Percentiles rank a stretch among this genome's conserved stretches.
Conservation (phyloP, 2,329 filamentous ascomycete species). For the Talaromyces sp. region DNA sequence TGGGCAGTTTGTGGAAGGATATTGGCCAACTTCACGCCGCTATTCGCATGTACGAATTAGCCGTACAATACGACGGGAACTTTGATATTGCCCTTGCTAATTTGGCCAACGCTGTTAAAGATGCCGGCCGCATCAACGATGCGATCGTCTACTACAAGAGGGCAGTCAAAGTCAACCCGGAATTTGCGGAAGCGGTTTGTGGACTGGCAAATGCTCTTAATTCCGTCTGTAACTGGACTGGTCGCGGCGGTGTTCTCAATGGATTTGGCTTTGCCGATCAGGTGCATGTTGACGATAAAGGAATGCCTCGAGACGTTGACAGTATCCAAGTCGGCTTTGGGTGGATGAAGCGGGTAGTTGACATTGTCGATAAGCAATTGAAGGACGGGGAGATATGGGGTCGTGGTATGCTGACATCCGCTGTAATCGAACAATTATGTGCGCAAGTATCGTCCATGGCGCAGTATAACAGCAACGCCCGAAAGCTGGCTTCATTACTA, state of each 20-base stretch:
- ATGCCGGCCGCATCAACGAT: constrained; percentile 85
- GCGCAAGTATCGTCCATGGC: constrained; percentile 42
- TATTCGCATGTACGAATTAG: constrained; percentile 95
- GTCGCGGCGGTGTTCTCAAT: constrained; percentile 78
- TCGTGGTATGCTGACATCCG: constrained; percentile 59
- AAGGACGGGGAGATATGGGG: constrained; percentile 85
- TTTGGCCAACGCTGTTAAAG: constrained; percentile 94
- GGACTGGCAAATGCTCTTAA: constrained; percentile 91
- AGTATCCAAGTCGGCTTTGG: constrained; percentile 61
- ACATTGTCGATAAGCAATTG: constrained; percentile 85
- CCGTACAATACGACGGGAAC: constrained; percentile 82
- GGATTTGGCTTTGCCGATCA: constrained; percentile 69
- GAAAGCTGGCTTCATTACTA: constrained; percentile 35
- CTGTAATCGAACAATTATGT: constrained; percentile 48
- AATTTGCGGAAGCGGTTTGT: constrained; percentile 95
- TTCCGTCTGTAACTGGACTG: constrained; percentile 92
- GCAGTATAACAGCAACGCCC: constrained; percentile 24
- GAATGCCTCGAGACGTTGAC: constrained; percentile 72
- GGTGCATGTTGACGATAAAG: constrained; percentile 86
- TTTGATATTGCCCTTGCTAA: constrained; percentile 98
- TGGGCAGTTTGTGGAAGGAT: constrained; percentile 92
- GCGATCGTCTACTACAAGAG: constrained; percentile 88
- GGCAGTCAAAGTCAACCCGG: constrained; percentile 84
- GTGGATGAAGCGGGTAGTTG: constrained; percentile 83
- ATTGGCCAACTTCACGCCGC: constrained; percentile 88